A percentile compares a stretch with the other conserved stretches of the same genome.
phyloP scores from a whole-genome alignment of 805 yeast species.

The Aciculoconidium aculeatum region DNA sequence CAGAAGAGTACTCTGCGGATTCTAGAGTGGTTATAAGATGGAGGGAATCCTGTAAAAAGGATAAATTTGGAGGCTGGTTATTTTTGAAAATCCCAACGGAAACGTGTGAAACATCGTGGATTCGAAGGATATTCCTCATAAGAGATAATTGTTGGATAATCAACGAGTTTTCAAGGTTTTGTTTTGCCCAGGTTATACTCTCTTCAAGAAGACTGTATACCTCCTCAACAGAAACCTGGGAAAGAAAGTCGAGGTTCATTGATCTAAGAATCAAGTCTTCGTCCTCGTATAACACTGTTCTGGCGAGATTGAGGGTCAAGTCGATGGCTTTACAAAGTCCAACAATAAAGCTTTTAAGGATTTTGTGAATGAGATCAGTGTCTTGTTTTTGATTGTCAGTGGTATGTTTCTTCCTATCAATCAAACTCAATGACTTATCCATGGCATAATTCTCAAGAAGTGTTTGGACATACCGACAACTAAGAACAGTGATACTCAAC shows the following conservation, averaged over 20 bases:
- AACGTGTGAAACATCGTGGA: too few relatives aligned
- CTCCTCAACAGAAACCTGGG: constrained; percentile 15
- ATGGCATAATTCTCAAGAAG: constrained; percentile 36
- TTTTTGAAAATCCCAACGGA: too few relatives aligned
- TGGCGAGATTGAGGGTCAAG: constrained; percentile 40
- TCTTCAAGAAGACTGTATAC: constrained; percentile 25
- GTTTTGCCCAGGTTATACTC: constrained; percentile 28
- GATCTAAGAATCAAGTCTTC: constrained; percentile 66
- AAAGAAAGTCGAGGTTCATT: constrained; percentile 43
- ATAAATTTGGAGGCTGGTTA: too few relatives aligned
- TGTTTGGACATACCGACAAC: constrained; percentile 67
- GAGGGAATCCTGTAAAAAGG: too few relatives aligned
- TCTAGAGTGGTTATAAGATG: too few relatives aligned
- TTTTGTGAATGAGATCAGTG: constrained; percentile 35
- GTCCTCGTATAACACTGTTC: constrained; percentile 64
- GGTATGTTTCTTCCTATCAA: neutral
- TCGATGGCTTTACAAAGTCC: constrained; percentile 54
- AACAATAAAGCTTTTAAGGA: constrained; percentile 44
- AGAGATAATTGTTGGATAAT: too few relatives aligned
- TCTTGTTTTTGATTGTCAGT: too few relatives aligned
- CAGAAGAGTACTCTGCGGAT: too few relatives aligned
- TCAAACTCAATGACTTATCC: constrained; percentile 2
- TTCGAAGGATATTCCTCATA: too few relatives aligned
- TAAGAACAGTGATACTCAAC: constrained; percentile 68
- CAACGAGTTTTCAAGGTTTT: constrained; percentile 8